Evolutionary conservation across 768 basidiomycete species (phyloP).

Genomic region (Leccinum incarnatum): DNA sequence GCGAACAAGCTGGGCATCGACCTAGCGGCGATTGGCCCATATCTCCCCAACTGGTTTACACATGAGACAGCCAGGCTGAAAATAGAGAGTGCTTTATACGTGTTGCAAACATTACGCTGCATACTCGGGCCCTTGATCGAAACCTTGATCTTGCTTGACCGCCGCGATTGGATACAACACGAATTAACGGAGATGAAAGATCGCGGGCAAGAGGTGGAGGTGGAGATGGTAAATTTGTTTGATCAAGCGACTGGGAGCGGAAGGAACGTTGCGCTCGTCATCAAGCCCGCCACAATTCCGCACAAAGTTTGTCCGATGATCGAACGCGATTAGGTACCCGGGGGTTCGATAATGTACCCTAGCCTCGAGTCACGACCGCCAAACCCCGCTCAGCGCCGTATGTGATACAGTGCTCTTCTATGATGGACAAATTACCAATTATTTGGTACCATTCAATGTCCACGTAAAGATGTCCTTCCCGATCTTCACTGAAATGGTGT

Average conservation of each 20-base stretch:
- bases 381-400: slow-evolving; percentile 7
- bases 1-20: slow-evolving; percentile 27
- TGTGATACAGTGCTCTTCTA: slow-evolving; percentile 3
- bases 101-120: slow-evolving; percentile 66
- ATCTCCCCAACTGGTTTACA: slow-evolving; percentile 21
- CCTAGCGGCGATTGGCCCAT: slow-evolving; percentile 4
- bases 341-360: slow-evolving; percentile 4
- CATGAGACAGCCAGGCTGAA: slow-evolving; percentile 22
- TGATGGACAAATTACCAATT: slow-evolving; percentile 11
- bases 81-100: slow-evolving; percentile 46
- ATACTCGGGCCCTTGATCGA: slow-evolving; percentile 68
- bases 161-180: slow-evolving; percentile 54
- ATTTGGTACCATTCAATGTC: slow-evolving; percentile 30
- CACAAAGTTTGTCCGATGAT: slow-evolving; percentile 1
- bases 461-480: slow-evolving; percentile 63
- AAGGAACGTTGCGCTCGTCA: slow-evolving; percentile 64
- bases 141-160: slow-evolving; percentile 60
- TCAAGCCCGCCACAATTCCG: slow-evolving; percentile 34
- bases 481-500: slow-evolving; percentile 60
- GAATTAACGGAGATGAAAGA: slow-evolving; percentile 27
- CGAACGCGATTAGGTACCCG: slow-evolving; percentile 4
- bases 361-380: background rate
- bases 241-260: slow-evolving; percentile 72
- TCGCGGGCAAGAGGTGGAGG: slow-evolving; percentile 29
- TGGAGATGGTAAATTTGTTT: slow-evolving; percentile 62